These are phyloP conservation scores for Nannochloropsis granulata DNA, from an alignment of 108 stramenopile genomes.

Conservation along the genomic window DNA sequence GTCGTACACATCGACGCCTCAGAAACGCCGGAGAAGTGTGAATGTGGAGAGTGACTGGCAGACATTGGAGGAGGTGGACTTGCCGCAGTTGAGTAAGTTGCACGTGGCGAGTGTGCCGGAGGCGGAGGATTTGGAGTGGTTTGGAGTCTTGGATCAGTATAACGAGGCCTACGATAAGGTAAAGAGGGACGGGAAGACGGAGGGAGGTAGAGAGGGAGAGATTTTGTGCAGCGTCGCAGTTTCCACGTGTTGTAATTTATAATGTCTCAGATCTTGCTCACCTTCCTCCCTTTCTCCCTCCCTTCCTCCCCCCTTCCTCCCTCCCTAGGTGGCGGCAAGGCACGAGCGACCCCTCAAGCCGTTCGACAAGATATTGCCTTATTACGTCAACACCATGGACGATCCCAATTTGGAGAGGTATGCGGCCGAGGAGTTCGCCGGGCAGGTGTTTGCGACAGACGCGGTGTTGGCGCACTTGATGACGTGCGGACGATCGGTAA, in stretches of 20 bases:
- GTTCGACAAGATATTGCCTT: conserved; percentile 66
- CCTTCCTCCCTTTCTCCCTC: no score
- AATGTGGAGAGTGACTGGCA: conserved; percentile 66
- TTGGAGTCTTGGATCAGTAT: conserved; percentile 78
- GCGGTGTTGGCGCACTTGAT: conserved; percentile 86
- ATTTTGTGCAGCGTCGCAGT: no score
- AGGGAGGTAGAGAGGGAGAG: no score
- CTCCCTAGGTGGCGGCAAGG: conserved; percentile 42
- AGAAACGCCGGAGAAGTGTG: conserved; percentile 32
- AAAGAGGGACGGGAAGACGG: not conserved
- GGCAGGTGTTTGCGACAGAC: conserved; percentile 75
- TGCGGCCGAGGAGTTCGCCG: conserved; percentile 69
- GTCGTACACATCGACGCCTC: conserved; percentile 44
- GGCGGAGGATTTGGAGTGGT: conserved; percentile 64
- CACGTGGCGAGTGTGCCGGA: conserved; percentile 26
- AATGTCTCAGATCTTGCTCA: no score
- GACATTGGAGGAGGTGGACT: conserved; percentile 80
- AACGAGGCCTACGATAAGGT: conserved; percentile 80
- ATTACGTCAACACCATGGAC: conserved; percentile 87
- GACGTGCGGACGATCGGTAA: conserved; percentile 87
- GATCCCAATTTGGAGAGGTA: conserved; percentile 88
- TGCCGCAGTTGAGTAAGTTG: conserved; percentile 70
- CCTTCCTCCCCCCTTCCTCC: no score
- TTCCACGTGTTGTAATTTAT: no score
- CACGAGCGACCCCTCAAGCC: conserved; percentile 52